phyloP scores from a whole-genome alignment of 345 rosid genomes.

The Alliaria petiolata region DNA sequence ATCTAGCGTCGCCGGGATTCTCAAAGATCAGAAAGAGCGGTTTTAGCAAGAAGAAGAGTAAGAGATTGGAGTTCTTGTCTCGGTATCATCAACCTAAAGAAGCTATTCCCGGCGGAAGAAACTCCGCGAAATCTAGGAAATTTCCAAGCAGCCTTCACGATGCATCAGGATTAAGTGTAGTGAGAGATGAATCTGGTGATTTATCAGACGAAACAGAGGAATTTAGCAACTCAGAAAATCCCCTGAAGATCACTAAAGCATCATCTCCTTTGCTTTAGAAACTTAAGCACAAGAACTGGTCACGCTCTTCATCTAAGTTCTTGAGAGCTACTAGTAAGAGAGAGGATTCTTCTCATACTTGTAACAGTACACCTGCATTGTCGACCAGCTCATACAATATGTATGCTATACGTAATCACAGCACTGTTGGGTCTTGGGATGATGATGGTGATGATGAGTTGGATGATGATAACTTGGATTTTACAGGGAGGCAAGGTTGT shows the following conservation, averaged over 20 bases:
- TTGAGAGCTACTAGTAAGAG: constrained; percentile 43
- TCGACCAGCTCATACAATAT: constrained; percentile 73
- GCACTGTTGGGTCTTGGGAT: constrained; percentile 70
- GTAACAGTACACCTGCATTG: constrained; percentile 79
- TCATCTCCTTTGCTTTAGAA: constrained; percentile 63
- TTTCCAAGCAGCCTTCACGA: constrained; percentile 38
- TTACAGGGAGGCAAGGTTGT: constrained; percentile 72
- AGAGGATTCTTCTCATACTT: constrained; percentile 65
- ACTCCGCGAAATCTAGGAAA: constrained; percentile 31
- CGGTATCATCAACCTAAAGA: constrained; percentile 45
- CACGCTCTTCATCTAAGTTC: constrained; percentile 52
- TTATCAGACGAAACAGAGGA: constrained; percentile 71
- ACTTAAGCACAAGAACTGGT: constrained; percentile 53
- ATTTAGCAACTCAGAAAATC: constrained; percentile 54
- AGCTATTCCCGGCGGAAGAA: constrained; percentile 30
- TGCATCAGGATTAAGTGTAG: constrained; percentile 38
- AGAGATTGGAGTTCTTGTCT: constrained; percentile 59
- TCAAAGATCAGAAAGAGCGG: constrained; percentile 36
- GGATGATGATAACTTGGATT: constrained; percentile 67
- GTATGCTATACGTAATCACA: constrained; percentile 48
- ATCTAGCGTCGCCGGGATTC: constrained; percentile 36
- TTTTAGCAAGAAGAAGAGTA: constrained; percentile 49
- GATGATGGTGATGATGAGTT: constrained; percentile 56
- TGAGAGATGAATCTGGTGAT: constrained; percentile 44
- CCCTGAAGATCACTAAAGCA: constrained; percentile 38